Evolutionary conservation across 108 stramenopile species (phyloP).

Genomic region (Nitzschia sp.): DNA sequence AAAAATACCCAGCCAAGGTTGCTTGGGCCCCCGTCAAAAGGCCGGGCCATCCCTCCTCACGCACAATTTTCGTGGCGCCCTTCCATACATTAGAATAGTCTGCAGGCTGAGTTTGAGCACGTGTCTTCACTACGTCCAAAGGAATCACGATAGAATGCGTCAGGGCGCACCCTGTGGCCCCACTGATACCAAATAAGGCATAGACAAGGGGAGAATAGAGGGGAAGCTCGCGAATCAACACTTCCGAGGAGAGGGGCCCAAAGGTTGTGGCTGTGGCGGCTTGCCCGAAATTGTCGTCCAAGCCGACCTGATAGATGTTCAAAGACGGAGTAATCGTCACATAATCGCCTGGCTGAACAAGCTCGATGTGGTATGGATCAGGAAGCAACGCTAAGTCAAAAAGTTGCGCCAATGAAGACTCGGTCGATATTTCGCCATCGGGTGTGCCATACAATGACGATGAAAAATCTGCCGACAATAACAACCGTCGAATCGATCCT

Average conservation of each 20-base stretch:
- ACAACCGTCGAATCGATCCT: conserved; percentile 23
- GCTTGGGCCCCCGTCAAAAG: conserved; percentile 88
- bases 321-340: conserved; percentile 25
- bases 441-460: neutral
- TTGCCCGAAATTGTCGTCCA: conserved; percentile 55
- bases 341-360: neutral
- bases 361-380: neutral
- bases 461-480: neutral
- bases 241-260: conserved; percentile 56
- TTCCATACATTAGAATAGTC: conserved; percentile 37
- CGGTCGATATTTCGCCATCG: neutral
- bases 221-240: conserved; percentile 52
- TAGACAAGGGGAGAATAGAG: conserved; percentile 53
- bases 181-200: conserved; percentile 78
- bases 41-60: conserved; percentile 70
- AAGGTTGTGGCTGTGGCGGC: conserved; percentile 61
- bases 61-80: conserved; percentile 56
- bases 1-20: conserved; percentile 89
- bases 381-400: neutral
- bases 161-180: conserved; percentile 87
- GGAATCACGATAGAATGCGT: conserved; percentile 92
- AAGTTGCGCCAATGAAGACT: neutral
- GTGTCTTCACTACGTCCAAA: conserved; percentile 90
- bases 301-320: conserved; percentile 54
- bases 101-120: conserved; percentile 79